Evolutionary conservation across 768 basidiomycete genomes (phyloP), one percentile per base, ranked within the genome.

Genomic region (Mrakia gelida): DNA sequence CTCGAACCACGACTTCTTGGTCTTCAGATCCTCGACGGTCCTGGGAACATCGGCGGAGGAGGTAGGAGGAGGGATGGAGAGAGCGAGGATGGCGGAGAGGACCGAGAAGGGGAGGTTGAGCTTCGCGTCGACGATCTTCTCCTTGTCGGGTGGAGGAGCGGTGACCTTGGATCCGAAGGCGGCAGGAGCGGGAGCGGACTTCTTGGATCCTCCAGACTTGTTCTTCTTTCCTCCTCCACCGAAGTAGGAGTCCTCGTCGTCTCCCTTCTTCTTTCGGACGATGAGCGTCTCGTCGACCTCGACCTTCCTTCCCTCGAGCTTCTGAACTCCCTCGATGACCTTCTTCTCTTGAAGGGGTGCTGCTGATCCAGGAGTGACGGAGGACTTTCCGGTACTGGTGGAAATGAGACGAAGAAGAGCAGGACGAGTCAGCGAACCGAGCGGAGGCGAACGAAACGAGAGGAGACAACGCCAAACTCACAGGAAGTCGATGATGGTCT

Each of bases 1-100:
- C 84, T 92, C 90, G 82, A 90, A 97, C 94, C 95, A 98, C 32
- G 90, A 88, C 86, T 95, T 95, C 88, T 98, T 99, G 72, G 89
- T 92, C 85, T 92, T 92, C 77, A 99, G 88, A 83, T 97, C 93
- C 82, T 93, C 92, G 76, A 98, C 87, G 68, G 94, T 89, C 74
- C 93, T 92, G 75, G 90, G 88, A 49, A 95, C 88, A 80, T 99
- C 95, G 8, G 87, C 86, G 61, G 88, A 84, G 16, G 91, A 91
- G 26, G 89, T 87, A 0, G 97, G 97, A 34, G 95, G 92, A 34
- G 94, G 91, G 82, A 99, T 98, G 49, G 94, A 93, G 61, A 98
- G 87, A 23, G 89, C 86, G 77, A 96, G 88, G 52, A 99, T 89
- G 1, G 95, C 97, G 68, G 92, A 88, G 63, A 99, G 89, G 9